These are phyloP conservation scores for Yarrowia yakushimensis DNA, from an alignment of 805 yeast species.

Conservation along the genomic window DNA sequence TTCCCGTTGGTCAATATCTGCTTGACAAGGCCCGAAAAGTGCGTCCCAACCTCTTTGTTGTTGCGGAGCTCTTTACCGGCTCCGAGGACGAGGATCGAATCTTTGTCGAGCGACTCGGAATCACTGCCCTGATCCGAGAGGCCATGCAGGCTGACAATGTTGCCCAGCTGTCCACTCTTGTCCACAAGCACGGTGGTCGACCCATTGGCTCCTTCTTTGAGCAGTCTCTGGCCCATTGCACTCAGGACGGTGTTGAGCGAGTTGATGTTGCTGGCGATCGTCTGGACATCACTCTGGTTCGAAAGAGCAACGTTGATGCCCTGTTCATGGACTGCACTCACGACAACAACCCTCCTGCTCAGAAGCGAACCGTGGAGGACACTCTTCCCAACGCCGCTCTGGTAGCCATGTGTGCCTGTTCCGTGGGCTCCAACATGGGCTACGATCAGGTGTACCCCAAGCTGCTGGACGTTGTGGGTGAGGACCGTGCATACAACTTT, in stretches of 20 bases:
- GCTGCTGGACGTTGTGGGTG: slow-evolving; percentile 75
- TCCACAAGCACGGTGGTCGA: slow-evolving; percentile 90
- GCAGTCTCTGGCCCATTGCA: slow-evolving; percentile 50
- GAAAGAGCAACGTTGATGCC: slow-evolving; percentile 81
- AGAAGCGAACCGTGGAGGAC: slow-evolving; percentile 89
- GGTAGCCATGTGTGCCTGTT: slow-evolving; percentile 88
- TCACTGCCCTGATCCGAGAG: slow-evolving; percentile 84
- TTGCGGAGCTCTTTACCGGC: slow-evolving; percentile 92
- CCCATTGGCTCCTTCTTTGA: slow-evolving; percentile 90
- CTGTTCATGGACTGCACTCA: slow-evolving; percentile 97
- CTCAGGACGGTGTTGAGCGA: slow-evolving; percentile 19
- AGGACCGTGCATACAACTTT: slow-evolving; percentile 55
- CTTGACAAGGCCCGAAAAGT: slow-evolving; percentile 82
- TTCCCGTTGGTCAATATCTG: slow-evolving; percentile 87
- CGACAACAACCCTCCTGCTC: slow-evolving; percentile 86
- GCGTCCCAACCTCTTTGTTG: slow-evolving; percentile 84
- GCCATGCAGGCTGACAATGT: slow-evolving; percentile 97
- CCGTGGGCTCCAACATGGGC: slow-evolving; percentile 92
- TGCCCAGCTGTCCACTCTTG: slow-evolving; percentile 76
- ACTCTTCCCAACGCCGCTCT: slow-evolving; percentile 93
- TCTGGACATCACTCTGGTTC: slow-evolving; percentile 41
- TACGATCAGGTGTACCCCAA: slow-evolving; percentile 89
- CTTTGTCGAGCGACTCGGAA: slow-evolving; percentile 86
- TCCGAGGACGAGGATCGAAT: slow-evolving; percentile 86
- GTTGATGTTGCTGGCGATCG: slow-evolving; percentile 22